Percentiles rank a stretch among this genome's conserved stretches.
Evolutionary conservation across 805 yeast species (phyloP).

Genomic region (Saturnispora gosingensis): DNA sequence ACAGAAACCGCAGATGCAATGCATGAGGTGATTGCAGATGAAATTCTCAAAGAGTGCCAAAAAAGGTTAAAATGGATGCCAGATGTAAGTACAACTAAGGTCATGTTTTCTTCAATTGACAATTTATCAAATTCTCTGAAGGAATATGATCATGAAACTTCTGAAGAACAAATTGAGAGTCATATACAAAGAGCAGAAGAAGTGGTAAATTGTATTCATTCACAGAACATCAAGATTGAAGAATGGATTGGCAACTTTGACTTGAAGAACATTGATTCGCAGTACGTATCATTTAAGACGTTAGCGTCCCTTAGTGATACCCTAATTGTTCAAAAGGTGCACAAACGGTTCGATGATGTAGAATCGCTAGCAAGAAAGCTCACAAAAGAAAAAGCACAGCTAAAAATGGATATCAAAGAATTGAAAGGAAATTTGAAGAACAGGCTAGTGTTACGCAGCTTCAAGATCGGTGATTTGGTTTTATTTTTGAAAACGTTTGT

Average conservation of each 20-base stretch:
- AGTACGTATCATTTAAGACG: slow-evolving; percentile 27
- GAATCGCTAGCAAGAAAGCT: slow-evolving; percentile 81
- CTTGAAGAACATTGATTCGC: slow-evolving; percentile 20
- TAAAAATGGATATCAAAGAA: slow-evolving; percentile 37
- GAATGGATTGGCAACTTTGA: slow-evolving; percentile 10
- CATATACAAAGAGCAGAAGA: neutral
- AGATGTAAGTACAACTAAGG: neutral
- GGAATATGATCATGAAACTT: neutral
- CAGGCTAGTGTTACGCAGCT: slow-evolving; percentile 59
- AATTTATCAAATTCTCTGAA: neutral
- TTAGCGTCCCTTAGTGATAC: slow-evolving; percentile 20
- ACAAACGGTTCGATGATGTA: slow-evolving; percentile 77
- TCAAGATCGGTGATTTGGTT: slow-evolving; percentile 68
- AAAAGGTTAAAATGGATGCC: slow-evolving; percentile 9
- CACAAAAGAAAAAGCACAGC: slow-evolving; percentile 57
- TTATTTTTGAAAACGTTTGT: slow-evolving; percentile 66
- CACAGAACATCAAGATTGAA: slow-evolving; percentile 16
- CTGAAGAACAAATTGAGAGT: neutral
- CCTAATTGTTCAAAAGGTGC: slow-evolving; percentile 32
- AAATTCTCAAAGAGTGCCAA: slow-evolving; percentile 6
- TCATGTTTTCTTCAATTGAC: neutral
- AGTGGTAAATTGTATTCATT: neutral
- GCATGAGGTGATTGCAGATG: slow-evolving; percentile 12
- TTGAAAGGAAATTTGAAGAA: slow-evolving; percentile 30
- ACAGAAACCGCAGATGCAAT: slow-evolving; percentile 4